Conservation (phyloP, 2,329 filamentous ascomycete species). For the Myriosclerotinia curreyana region DNA sequence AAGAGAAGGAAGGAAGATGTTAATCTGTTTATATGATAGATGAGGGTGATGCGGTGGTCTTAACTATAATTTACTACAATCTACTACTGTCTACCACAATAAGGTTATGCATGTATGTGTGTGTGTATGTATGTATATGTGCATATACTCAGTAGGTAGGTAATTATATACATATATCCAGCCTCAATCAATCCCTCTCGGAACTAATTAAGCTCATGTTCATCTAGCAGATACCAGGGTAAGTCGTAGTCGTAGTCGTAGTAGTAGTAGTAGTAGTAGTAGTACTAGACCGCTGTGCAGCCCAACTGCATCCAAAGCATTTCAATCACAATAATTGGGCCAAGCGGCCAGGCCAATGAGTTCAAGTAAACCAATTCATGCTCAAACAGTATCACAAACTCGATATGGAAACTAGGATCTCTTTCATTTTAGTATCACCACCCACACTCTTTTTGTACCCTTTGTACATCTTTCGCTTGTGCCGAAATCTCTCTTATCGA, state of each 20-base stretch:
- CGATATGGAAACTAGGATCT: constrained; percentile 9
- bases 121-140: too few relatives aligned
- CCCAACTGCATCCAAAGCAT: not conserved
- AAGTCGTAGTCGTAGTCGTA: too few relatives aligned
- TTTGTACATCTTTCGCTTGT: constrained; percentile 13
- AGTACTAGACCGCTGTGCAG: too few relatives aligned
- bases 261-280: too few relatives aligned
- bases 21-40: not conserved
- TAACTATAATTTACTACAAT: not conserved
- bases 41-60: constrained; percentile 10
- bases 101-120: constrained; percentile 15
- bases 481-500: not conserved
- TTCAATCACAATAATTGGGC: not conserved
- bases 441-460: constrained; percentile 3
- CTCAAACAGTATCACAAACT: constrained; percentile 14
- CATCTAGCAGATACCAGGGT: constrained; percentile 15
- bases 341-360: not conserved
- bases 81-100: not conserved
- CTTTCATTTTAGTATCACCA: not conserved
- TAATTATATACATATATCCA: constrained; percentile 12
- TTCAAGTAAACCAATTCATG: not conserved
- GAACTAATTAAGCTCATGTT: constrained; percentile 17
- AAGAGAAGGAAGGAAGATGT: not conserved
- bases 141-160: too few relatives aligned
- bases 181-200: constrained; percentile 18